Evolutionary conservation across 345 rosid species (phyloP), one percentile per base, ranked within the genome.

Genomic region (Camelina laxa): DNA sequence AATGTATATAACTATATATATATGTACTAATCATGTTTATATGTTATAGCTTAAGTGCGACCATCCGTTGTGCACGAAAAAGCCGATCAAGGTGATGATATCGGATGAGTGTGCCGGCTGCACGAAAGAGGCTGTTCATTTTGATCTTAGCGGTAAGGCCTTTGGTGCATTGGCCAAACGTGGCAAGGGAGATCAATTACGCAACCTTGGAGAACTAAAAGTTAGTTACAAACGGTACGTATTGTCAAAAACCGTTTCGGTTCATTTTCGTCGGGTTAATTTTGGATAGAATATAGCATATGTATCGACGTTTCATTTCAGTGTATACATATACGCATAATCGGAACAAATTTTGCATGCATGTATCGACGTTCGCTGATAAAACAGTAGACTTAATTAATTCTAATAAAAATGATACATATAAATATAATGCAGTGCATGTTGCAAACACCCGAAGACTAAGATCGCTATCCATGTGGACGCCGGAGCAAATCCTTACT

Each of bases 71-170:
- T 94, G 98, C 83, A 83, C 82, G 4, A 62, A 72, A 1, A 84
- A 84, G 2, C 89, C 93, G 4, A 86, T 85, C 44, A 87, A 79
- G 0, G 88, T 91, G 1, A 84, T 84, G 9, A 84, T 94, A 66
- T 81, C 91, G 0, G 97, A 94, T 49, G 84, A 81, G 36, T 94
- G 95, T 73, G 81, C 96, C 0, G 89, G 87, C 1, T 87, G 96
- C 35, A 67, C 76, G 4, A 63, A 86, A 1, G 84, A 83, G 17
- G 49, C 87, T 0, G 82, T 69, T 57, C 97, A 89, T 81, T 94
- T 94, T 20, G 91, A 91, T 67, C 65, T 89, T 20, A 89, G 96
- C 5, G 96, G 98, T 22, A 80, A 85, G 27, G 83, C 97, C 22
- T 86, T 91, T 54, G 97, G 98, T 70, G 84, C 87, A 77, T 81